phyloP scores from a whole-genome alignment of 1,139 yeast genomes.

The Geotrichum aggregatum region DNA sequence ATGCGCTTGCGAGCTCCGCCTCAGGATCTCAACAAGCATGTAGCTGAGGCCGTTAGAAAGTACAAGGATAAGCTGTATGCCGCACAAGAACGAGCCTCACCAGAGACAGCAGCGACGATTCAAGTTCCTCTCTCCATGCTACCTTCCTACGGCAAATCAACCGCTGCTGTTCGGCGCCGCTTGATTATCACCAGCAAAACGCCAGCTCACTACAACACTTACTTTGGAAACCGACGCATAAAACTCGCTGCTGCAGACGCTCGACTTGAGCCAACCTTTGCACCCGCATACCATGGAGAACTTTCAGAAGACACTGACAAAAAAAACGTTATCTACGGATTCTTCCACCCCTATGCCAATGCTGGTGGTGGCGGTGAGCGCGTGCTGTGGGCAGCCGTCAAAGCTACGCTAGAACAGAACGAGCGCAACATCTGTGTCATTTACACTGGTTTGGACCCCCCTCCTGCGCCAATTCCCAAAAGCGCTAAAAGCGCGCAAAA shows the following conservation, averaged over 20 bases:
- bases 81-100: too few relatives aligned
- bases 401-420: constrained; percentile 56
- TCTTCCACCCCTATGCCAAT: constrained; percentile 92
- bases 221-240: constrained; percentile 18
- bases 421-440: constrained; percentile 59
- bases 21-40: not conserved
- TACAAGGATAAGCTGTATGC: constrained; percentile 2
- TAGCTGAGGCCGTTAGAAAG: constrained; percentile 13
- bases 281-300: too few relatives aligned
- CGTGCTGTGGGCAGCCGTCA: constrained; percentile 91
- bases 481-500: not conserved
- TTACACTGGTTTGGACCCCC: constrained; percentile 60
- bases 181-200: constrained; percentile 49
- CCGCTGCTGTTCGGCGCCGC: constrained; percentile 49
- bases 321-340: constrained; percentile 59
- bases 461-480: constrained; percentile 14
- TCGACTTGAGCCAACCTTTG: constrained; percentile 1
- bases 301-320: constrained; percentile 22
- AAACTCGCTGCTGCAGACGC: constrained; percentile 18
- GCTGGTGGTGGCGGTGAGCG: constrained; percentile 99
- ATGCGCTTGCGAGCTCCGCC: constrained; percentile 35
- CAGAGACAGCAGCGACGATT: not conserved
- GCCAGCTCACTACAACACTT: constrained; percentile 46
- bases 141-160: constrained; percentile 30
- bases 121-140: constrained; percentile 8